Evolutionary conservation across 2,329 filamentous ascomycete genomes (phyloP).

Genomic region (Ascocoryne sarcoides): DNA sequence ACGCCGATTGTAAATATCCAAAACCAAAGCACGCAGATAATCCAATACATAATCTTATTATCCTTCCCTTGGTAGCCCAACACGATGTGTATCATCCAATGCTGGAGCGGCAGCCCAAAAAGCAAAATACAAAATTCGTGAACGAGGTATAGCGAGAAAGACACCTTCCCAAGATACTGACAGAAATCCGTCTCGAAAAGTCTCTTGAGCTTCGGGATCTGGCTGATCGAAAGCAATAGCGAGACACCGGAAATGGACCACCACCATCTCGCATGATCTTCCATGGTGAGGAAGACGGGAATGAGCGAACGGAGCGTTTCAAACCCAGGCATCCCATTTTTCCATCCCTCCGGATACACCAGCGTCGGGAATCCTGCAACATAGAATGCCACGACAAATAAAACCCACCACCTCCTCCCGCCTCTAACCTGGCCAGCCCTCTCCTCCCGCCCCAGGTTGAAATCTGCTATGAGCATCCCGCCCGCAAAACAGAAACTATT

Average conservation of each 20-base stretch:
- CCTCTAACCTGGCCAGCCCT: background rate
- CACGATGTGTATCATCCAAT: slow-evolving; percentile 4
- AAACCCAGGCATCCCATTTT: slow-evolving; percentile 10
- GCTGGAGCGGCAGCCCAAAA: slow-evolving; percentile 19
- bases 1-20: slow-evolving; percentile 29
- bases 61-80: slow-evolving; percentile 5
- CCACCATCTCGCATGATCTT: slow-evolving; percentile 59
- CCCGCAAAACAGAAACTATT: slow-evolving; percentile 20
- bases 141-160: slow-evolving; percentile 54
- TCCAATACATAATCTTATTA: slow-evolving; percentile 11
- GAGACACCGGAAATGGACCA: slow-evolving; percentile 53
- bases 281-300: slow-evolving; percentile 55
- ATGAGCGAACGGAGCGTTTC: slow-evolving; percentile 37
- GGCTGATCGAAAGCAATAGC: slow-evolving; percentile 45
- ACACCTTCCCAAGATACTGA: slow-evolving; percentile 54
- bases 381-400: slow-evolving; percentile 28
- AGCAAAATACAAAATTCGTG: slow-evolving; percentile 34
- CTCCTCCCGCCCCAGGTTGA: slow-evolving; percentile 16
- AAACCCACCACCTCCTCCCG: slow-evolving; percentile 4
- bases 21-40: slow-evolving; percentile 15
- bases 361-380: slow-evolving; percentile 45
- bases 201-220: slow-evolving; percentile 46
- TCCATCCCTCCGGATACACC: slow-evolving; percentile 41
- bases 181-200: slow-evolving; percentile 51
- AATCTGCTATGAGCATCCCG: slow-evolving; percentile 20